Percentiles rank a stretch among this genome's conserved stretches.
Conservation (phyloP, 805 yeast genomes). For the Nakazawaea pomicola region DNA sequence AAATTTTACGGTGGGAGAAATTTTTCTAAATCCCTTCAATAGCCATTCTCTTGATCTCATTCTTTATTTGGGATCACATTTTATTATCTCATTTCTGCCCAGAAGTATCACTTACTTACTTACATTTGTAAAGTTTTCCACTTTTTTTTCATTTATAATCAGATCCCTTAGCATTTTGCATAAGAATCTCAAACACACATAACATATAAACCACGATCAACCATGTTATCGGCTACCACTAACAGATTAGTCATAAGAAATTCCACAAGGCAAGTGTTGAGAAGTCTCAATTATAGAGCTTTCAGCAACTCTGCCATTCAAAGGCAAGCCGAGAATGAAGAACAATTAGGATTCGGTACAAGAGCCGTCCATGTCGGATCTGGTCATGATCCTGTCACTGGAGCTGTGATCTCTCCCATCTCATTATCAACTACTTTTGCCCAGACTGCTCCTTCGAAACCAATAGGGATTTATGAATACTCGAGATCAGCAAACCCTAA, state of each 20-base stretch:
- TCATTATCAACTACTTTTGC: slow-evolving; percentile 83
- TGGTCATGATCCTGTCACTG: slow-evolving; percentile 63
- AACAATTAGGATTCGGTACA: slow-evolving; percentile 54
- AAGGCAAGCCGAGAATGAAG: not conserved
- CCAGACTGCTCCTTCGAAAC: slow-evolving; percentile 71
- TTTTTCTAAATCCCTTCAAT: no score
- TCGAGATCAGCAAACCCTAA: slow-evolving; percentile 85
- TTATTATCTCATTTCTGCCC: not conserved
- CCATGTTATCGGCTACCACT: not conserved
- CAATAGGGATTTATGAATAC: slow-evolving; percentile 76
- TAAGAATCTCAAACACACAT: no score
- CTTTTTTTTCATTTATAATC: no score
- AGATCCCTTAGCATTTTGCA: not conserved
- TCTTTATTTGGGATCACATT: not conserved
- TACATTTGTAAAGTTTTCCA: no score
- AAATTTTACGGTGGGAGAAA: no score
- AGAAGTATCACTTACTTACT: no score
- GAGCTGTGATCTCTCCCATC: slow-evolving; percentile 84
- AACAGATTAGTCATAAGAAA: not conserved
- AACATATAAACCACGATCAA: no score
- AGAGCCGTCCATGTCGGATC: slow-evolving; percentile 84
- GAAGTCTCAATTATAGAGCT: not conserved
- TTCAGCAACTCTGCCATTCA: not conserved
- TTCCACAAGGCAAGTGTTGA: not conserved
- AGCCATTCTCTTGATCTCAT: no score